phyloP scores from a whole-genome alignment of 148 eudicot species.

The Rhododendron ovatum region DNA sequence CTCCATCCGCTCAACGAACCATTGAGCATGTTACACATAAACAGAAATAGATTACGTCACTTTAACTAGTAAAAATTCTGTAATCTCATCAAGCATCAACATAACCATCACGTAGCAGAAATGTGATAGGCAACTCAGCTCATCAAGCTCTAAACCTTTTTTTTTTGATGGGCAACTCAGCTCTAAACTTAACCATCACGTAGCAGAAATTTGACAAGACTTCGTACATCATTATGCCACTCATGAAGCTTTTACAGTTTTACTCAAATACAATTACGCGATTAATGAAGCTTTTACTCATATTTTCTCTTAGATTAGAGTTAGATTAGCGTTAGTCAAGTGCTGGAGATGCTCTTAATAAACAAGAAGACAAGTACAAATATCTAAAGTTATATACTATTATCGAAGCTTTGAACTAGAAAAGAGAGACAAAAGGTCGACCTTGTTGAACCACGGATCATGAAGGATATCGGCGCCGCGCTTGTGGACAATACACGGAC shows the following conservation, averaged over 20 bases:
- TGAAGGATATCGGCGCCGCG: constrained; percentile 97
- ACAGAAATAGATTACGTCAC: background rate
- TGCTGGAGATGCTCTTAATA: too few species aligned
- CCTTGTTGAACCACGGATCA: constrained; percentile 99
- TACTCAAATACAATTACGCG: background rate
- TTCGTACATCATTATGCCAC: background rate
- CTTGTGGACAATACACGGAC: constrained; percentile 91
- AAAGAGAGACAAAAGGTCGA: constrained; percentile 1
- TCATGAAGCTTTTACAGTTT: background rate
- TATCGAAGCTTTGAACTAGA: background rate
- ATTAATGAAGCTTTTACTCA: background rate
- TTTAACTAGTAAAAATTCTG: background rate
- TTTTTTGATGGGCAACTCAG: background rate
- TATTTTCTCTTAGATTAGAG: too few species aligned
- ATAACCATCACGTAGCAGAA: background rate
- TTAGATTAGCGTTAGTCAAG: too few species aligned
- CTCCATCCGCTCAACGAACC: background rate
- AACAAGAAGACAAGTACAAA: background rate
- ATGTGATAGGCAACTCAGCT: background rate
- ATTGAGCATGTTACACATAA: background rate
- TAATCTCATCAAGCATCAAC: background rate
- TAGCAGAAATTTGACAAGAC: background rate
- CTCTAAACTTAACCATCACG: background rate
- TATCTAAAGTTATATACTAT: background rate
- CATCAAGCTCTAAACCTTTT: too few species aligned